Conservation (phyloP, 2,329 filamentous ascomycete genomes). For the Pseudopyrenochaeta lycopersici region DNA sequence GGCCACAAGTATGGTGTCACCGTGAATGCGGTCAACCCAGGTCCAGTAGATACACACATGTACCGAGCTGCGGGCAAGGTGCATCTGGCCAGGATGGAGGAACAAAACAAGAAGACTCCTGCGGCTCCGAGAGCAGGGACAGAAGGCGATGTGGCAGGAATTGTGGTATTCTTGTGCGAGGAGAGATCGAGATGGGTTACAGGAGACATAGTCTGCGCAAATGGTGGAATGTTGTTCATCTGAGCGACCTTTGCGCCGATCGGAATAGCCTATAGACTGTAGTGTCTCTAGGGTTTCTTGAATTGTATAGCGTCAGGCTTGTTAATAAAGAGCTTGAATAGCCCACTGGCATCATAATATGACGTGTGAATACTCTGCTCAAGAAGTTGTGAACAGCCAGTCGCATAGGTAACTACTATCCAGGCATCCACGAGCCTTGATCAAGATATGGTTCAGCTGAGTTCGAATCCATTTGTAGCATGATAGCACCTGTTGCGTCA, state of each 20-base stretch:
- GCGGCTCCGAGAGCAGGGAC: constrained; percentile 1
- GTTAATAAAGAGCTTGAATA: too few relatives aligned
- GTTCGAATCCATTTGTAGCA: constrained; percentile 2
- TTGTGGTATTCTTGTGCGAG: constrained; percentile 76
- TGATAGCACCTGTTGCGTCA: constrained; percentile 2
- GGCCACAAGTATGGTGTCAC: constrained; percentile 49
- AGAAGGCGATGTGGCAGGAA: constrained; percentile 69
- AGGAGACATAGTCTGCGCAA: constrained; percentile 77
- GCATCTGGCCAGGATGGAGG: not conserved
- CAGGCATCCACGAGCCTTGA: constrained; percentile 4
- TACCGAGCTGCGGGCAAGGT: not conserved
- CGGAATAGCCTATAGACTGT: too few relatives aligned
- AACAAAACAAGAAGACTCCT: constrained; percentile 5
- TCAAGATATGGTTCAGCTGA: constrained; percentile 1
- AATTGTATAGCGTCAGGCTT: too few relatives aligned
- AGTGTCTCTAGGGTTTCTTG: too few relatives aligned
- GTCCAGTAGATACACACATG: constrained; percentile 68
- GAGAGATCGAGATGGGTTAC: constrained; percentile 76
- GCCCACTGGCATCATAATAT: too few relatives aligned
- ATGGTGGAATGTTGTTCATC: constrained; percentile 73
- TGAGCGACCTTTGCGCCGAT: not conserved
- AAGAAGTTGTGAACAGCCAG: too few relatives aligned
- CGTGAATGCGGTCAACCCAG: constrained; percentile 71
- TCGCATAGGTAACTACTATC: not conserved
- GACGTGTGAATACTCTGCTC: too few relatives aligned